A percentile compares a stretch with the other conserved stretches of the same genome.
Evolutionary conservation across 345 rosid species (phyloP).

Genomic region (Populus ilicifolia): DNA sequence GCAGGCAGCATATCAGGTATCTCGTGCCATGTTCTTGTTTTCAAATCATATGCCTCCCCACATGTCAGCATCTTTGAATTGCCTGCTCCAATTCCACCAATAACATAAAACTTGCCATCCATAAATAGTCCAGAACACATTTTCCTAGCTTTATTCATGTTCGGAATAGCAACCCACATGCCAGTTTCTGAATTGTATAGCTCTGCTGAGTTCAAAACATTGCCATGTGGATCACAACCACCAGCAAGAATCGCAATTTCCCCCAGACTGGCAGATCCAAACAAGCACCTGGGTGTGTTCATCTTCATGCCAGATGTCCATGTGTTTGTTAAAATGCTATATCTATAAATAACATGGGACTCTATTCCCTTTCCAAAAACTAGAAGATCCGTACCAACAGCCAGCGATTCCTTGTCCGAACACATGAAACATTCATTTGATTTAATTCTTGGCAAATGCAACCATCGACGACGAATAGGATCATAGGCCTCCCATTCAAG

Average conservation of each 20-base stretch:
- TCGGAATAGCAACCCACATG: slow-evolving; percentile 52
- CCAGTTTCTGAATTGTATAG: slow-evolving; percentile 60
- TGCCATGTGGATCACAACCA: slow-evolving; percentile 60
- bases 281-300: slow-evolving; percentile 67
- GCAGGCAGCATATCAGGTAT: slow-evolving; percentile 63
- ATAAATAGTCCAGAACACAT: slow-evolving; percentile 76
- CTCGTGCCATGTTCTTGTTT: slow-evolving; percentile 50
- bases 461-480: slow-evolving; percentile 56
- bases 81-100: slow-evolving; percentile 64
- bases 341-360: slow-evolving; percentile 32
- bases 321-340: slow-evolving; percentile 35
- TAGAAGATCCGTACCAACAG: slow-evolving; percentile 43
- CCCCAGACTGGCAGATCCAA: slow-evolving; percentile 67
- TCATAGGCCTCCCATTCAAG: slow-evolving; percentile 81
- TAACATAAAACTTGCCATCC: slow-evolving; percentile 74
- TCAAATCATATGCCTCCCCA: slow-evolving; percentile 67
- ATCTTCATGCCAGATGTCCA: slow-evolving; percentile 39
- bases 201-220: slow-evolving; percentile 52
- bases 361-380: slow-evolving; percentile 37
- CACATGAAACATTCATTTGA: slow-evolving; percentile 37
- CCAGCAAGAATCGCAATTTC: slow-evolving; percentile 74
- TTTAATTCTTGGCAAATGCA: slow-evolving; percentile 60
- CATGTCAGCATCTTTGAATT: slow-evolving; percentile 37
- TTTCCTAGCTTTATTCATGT: slow-evolving; percentile 62
- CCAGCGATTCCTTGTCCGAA: slow-evolving; percentile 46